These are phyloP conservation scores for Triticum timopheevii DNA, from an alignment of 176 grass and related monocot species.

Conservation along the genomic window DNA sequence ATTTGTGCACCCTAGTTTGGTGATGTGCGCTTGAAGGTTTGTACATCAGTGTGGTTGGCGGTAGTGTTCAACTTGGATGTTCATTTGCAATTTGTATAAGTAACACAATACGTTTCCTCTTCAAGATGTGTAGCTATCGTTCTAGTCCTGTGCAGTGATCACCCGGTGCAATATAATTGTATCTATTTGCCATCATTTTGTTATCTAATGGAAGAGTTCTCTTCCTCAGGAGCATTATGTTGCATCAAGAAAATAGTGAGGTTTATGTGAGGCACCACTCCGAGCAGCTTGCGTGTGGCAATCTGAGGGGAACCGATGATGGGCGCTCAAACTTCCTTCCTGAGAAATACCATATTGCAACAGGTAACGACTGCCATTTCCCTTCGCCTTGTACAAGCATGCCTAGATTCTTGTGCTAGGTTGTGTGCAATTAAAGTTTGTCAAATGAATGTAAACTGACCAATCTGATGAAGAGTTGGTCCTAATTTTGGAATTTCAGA, in stretches of 20 bases:
- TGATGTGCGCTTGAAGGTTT: background rate
- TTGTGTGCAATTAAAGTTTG: conserved; percentile 31
- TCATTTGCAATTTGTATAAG: background rate
- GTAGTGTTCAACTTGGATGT: background rate
- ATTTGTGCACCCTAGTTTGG: background rate
- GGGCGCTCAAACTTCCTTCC: conserved; percentile 39
- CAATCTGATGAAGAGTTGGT: conserved; percentile 12
- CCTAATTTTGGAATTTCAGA: conserved; percentile 21
- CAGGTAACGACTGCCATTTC: conserved; percentile 30
- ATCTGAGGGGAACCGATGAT: conserved; percentile 35
- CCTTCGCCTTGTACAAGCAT: background rate
- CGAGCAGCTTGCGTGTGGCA: conserved; percentile 47
- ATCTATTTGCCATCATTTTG: background rate
- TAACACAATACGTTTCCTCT: background rate
- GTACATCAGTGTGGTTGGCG: background rate
- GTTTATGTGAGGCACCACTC: conserved; percentile 37
- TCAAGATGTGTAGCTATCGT: background rate
- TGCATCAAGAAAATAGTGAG: conserved; percentile 52
- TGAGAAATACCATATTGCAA: conserved; percentile 41
- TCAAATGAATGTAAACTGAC: conserved; percentile 4
- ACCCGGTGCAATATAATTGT: background rate
- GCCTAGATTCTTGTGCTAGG: background rate
- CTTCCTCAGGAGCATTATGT: conserved; percentile 31
- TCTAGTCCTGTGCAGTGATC: background rate
- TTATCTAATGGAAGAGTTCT: background rate